phyloP scores from a whole-genome alignment of 116 monocot species.

The Thalassia testudinum region DNA sequence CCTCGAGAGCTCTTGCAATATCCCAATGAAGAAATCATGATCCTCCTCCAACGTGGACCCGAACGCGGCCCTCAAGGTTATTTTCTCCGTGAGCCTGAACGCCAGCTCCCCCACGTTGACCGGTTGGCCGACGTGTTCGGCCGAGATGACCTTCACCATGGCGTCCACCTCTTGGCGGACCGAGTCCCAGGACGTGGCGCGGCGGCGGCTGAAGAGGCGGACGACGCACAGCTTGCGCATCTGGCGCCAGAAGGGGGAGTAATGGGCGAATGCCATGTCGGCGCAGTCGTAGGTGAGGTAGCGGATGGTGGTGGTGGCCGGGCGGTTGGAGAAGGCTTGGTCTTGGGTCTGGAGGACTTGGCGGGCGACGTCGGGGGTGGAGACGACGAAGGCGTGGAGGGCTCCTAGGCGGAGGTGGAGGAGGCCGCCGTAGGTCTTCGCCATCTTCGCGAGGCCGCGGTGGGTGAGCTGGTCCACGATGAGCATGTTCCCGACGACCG shows the following conservation, averaged over 20 bases:
- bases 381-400: slow-evolving; percentile 34
- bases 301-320: slow-evolving; percentile 30
- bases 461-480: slow-evolving; percentile 67
- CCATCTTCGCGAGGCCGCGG: slow-evolving; percentile 45
- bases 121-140: neutral
- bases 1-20: slow-evolving; percentile 50
- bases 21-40: slow-evolving; percentile 32
- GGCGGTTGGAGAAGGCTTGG: slow-evolving; percentile 43
- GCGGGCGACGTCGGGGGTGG: slow-evolving; percentile 40
- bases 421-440: slow-evolving; percentile 34
- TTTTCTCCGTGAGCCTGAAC: slow-evolving; percentile 42
- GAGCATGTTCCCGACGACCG: slow-evolving; percentile 44
- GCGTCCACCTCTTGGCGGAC: slow-evolving; percentile 43
- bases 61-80: slow-evolving; percentile 46
- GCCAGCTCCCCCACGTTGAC: slow-evolving; percentile 37
- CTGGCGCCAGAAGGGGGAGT: slow-evolving; percentile 73
- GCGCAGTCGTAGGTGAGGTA: slow-evolving; percentile 56
- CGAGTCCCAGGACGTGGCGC: slow-evolving; percentile 47
- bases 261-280: slow-evolving; percentile 72
- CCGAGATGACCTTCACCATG: slow-evolving; percentile 7
- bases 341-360: slow-evolving; percentile 52
- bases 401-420: slow-evolving; percentile 44
- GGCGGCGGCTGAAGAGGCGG: slow-evolving; percentile 71
- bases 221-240: slow-evolving; percentile 61
- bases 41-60: slow-evolving; percentile 14